Conservation (phyloP, 78 protist species). For the Creolimax fragrantissima region DNA sequence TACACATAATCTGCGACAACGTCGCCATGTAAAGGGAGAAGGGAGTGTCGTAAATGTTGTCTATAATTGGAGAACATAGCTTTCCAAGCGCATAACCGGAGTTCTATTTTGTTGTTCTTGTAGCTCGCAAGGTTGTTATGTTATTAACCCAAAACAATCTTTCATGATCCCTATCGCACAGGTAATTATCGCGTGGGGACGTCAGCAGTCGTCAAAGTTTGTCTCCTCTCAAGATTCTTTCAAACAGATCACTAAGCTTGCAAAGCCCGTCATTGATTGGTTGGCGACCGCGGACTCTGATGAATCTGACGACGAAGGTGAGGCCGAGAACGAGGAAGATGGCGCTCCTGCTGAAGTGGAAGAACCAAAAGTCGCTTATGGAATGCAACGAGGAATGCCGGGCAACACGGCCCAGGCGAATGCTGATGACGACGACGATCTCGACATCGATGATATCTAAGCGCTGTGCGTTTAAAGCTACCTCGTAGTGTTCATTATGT, state of each 20-base stretch:
- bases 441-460: constrained; percentile 20
- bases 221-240: background rate
- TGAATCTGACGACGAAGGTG: background rate
- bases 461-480: background rate
- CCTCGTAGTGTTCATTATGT: too few relatives aligned
- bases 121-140: too few relatives aligned
- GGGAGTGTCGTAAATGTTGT: too few relatives aligned
- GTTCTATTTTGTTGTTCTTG: too few relatives aligned
- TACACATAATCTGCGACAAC: too few relatives aligned
- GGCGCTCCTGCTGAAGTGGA: background rate
- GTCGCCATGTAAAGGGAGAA: too few relatives aligned
- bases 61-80: too few relatives aligned
- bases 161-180: too few relatives aligned
- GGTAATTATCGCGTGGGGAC: background rate
- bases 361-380: background rate
- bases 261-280: background rate
- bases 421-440: background rate
- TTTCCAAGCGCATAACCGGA: too few relatives aligned
- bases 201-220: background rate
- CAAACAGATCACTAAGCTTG: background rate
- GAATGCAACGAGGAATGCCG: background rate
- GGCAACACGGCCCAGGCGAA: background rate
- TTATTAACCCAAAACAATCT: too few relatives aligned
- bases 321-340: background rate
- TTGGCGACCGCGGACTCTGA: background rate